Base-by-base conservation (phyloP, 352 stramenopile genomes). In the Achlya hypogyna region DNA sequence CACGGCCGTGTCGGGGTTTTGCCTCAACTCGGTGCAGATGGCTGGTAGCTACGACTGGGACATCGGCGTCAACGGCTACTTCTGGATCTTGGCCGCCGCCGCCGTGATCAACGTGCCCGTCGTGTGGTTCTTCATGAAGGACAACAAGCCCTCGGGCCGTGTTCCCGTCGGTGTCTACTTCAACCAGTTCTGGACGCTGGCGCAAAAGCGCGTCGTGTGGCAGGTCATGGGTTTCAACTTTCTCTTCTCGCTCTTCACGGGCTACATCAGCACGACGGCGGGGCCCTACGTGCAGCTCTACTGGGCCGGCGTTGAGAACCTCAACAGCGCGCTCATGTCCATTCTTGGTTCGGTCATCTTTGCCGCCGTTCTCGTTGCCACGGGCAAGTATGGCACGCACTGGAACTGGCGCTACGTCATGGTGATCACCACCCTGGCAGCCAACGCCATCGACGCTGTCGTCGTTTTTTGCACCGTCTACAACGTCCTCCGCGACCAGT, bases 241-340 rank as follows among this genome's bases (percentile, higher is more conserved):
- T 28, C 18, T 66, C 5, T 66, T 71, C n/a, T 65, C 62, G 51
- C 76, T 84, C 60, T 80, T 60, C 8, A 27, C 28, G 28, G 20
- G 10, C 16, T 16, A 22, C 38, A 43, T 62, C 35, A 9, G 20
- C 27, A 29, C 28, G 25, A 84, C 76, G 47, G 75, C 80, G 5
- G 84, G 85, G 32, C 78, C 81, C 31, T 70, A 86, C 54, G 78
- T 84, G 22, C 84, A 81, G 75, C 65, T 89, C 12, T 59, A 86
- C 56, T 86, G 78, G 27, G 81, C 71, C 25, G 43, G 74, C 0
- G 77, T 81, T 14, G 71, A 89, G 25, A 45, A 3, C 38, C 38
- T 92, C 62, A 71, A 69, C 40, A 80, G 78, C 34, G 85, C 78
- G 51, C 8, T 92, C 14, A 78, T 81, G 29, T 75, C 81, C 20